Conservation (phyloP, 2,329 filamentous ascomycete species). For the Scedosporium apiospermum region DNA sequence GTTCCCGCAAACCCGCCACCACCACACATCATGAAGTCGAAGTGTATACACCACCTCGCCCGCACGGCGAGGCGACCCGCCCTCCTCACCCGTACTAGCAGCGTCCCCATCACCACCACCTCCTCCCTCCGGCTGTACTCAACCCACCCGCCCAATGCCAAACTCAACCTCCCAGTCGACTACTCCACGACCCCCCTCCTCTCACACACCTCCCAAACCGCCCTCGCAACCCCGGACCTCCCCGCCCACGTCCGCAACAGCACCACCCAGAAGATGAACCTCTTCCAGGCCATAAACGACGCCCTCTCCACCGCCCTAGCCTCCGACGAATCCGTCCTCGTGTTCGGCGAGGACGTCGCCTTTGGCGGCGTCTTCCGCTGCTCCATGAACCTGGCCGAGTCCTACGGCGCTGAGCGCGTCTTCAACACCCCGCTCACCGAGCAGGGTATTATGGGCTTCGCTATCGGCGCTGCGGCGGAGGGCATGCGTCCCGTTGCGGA, state of each 20-base stretch:
- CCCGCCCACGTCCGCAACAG: constrained; percentile 54
- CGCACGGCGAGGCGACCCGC: neutral
- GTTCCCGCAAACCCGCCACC: neutral
- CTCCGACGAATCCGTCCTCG: constrained; percentile 73
- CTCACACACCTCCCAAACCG: constrained; percentile 65
- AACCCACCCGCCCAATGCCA: constrained; percentile 48
- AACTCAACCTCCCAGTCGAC: constrained; percentile 78
- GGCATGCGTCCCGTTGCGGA: constrained; percentile 91
- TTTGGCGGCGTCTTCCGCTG: constrained; percentile 96
- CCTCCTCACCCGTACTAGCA: neutral
- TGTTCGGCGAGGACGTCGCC: constrained; percentile 95
- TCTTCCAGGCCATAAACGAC: constrained; percentile 90
- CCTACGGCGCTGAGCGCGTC: constrained; percentile 78
- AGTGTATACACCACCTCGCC: constrained; percentile 1
- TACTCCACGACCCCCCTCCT: constrained; percentile 76
- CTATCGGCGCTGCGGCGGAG: constrained; percentile 79
- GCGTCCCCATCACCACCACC: constrained; percentile 7
- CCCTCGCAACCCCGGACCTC: constrained; percentile 64
- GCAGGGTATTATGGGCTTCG: constrained; percentile 91
- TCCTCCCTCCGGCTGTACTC: constrained; percentile 31
- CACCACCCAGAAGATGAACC: constrained; percentile 77
- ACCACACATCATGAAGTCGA: neutral
- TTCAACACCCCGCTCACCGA: constrained; percentile 96
- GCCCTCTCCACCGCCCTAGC: constrained; percentile 75
- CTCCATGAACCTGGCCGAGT: constrained; percentile 80